Percentiles rank a stretch among this genome's conserved stretches.
These are phyloP conservation scores for Eutrema yunnanense DNA, from an alignment of 345 rosid genomes.

Conservation along the genomic window DNA sequence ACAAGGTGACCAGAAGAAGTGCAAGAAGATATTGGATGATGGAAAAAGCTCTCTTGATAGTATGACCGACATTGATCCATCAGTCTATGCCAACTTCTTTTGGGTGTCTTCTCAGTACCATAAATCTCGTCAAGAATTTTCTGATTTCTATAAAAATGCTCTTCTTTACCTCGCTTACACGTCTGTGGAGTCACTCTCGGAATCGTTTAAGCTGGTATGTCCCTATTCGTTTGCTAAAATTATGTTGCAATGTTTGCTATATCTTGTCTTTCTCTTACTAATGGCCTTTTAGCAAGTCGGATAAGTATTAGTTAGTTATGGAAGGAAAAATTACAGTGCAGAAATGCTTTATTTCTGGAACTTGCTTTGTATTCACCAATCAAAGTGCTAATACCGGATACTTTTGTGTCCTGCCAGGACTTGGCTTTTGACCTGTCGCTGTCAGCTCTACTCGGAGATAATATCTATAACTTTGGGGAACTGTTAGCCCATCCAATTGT, in stretches of 20 bases:
- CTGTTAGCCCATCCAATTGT: constrained; percentile 97
- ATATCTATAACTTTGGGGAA: constrained; percentile 96
- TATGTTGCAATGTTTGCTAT: neutral
- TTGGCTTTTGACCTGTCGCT: constrained; percentile 95
- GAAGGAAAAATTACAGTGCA: neutral
- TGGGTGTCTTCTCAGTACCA: constrained; percentile 88
- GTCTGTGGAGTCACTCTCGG: constrained; percentile 34
- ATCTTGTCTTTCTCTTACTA: neutral
- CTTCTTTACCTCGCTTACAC: constrained; percentile 36
- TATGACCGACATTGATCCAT: constrained; percentile 98
- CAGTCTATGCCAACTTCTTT: constrained; percentile 82
- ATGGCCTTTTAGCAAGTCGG: neutral
- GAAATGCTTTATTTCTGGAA: neutral
- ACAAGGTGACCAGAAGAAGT: constrained; percentile 74
- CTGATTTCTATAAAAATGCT: constrained; percentile 34
- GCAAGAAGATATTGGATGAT: constrained; percentile 85
- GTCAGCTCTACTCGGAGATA: constrained; percentile 93
- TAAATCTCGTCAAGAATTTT: constrained; percentile 31
- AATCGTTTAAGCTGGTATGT: constrained; percentile 31
- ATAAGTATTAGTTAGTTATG: neutral
- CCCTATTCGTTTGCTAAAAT: neutral
- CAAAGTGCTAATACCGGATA: neutral
- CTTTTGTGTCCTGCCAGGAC: constrained; percentile 45
- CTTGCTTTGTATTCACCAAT: neutral
- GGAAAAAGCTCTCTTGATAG: constrained; percentile 75